phyloP scores from a whole-genome alignment of 257 asterid species.

The Scutellaria minor region DNA sequence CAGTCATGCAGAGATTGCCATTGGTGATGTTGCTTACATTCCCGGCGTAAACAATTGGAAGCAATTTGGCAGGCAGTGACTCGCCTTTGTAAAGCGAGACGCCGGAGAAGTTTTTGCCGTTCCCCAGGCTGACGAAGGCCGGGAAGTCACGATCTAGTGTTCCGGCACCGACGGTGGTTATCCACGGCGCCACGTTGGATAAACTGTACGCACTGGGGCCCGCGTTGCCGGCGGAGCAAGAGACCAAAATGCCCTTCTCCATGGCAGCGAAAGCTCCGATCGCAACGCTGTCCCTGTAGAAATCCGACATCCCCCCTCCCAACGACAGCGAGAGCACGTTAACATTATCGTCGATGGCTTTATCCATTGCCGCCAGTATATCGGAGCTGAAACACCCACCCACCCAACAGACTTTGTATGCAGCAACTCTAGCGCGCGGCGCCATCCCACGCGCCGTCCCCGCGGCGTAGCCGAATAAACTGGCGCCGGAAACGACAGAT shows the following conservation, averaged over 20 bases:
- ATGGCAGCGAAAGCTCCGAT: slow-evolving; percentile 80
- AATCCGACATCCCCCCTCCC: slow-evolving; percentile 74
- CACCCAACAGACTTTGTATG: slow-evolving; percentile 81
- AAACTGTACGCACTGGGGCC: slow-evolving; percentile 68
- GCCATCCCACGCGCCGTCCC: slow-evolving; percentile 99
- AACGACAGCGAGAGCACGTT: slow-evolving; percentile 75
- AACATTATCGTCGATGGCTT: slow-evolving; percentile 74
- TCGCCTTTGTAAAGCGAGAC: slow-evolving; percentile 55
- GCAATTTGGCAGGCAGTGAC: slow-evolving; percentile 47
- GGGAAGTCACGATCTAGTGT: slow-evolving; percentile 91
- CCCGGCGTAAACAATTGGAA: slow-evolving; percentile 80
- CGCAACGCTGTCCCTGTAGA: slow-evolving; percentile 61
- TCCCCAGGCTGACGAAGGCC: slow-evolving; percentile 76
- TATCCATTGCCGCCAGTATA: slow-evolving; percentile 81
- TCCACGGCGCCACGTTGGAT: slow-evolving; percentile 89
- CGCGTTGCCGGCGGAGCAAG: slow-evolving; percentile 88
- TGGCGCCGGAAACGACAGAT: slow-evolving; percentile 65
- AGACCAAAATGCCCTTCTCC: slow-evolving; percentile 82
- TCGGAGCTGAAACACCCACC: slow-evolving; percentile 91
- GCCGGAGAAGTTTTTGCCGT: slow-evolving; percentile 72
- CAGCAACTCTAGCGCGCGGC: slow-evolving; percentile 70
- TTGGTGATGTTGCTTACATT: slow-evolving; percentile 60
- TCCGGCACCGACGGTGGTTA: slow-evolving; percentile 92
- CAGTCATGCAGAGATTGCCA: slow-evolving; percentile 83
- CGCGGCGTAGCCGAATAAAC: slow-evolving; percentile 70